phyloP scores from a whole-genome alignment of 345 rosid species.

The Brassica cretica region DNA sequence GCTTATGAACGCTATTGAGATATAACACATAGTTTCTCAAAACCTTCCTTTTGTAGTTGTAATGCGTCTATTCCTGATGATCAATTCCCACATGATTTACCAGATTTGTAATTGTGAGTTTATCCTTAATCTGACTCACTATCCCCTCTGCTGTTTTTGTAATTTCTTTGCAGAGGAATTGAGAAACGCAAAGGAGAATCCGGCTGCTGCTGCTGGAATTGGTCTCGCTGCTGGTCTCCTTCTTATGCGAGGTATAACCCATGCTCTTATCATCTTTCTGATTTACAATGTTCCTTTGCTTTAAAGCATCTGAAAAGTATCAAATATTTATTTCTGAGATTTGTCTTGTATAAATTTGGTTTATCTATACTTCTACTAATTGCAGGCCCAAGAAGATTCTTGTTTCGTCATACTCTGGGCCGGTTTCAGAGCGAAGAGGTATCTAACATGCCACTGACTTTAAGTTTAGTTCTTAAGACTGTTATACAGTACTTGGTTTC shows the following conservation, averaged over 20 bases:
- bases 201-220: conserved; percentile 66
- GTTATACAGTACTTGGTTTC: background rate
- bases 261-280: conserved; percentile 6
- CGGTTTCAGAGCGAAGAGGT: conserved; percentile 94
- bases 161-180: conserved; percentile 53
- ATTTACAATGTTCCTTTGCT: background rate
- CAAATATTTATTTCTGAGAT: background rate
- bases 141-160: conserved; percentile 10
- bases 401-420: conserved; percentile 76
- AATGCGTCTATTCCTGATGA: background rate
- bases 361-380: background rate
- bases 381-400: conserved; percentile 85
- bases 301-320: background rate
- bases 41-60: background rate
- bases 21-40: background rate
- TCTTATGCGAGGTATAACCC: conserved; percentile 62
- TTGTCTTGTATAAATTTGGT: background rate
- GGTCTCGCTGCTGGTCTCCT: conserved; percentile 62
- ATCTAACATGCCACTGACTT: conserved; percentile 13
- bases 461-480: background rate
- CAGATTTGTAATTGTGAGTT: background rate
- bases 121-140: background rate
- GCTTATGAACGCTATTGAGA: background rate
- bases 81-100: background rate
- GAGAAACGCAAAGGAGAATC: conserved; percentile 62